These are phyloP conservation scores for Allantophomopsis lycopodina DNA, from an alignment of 2,329 filamentous ascomycete species.

Conservation along the genomic window DNA sequence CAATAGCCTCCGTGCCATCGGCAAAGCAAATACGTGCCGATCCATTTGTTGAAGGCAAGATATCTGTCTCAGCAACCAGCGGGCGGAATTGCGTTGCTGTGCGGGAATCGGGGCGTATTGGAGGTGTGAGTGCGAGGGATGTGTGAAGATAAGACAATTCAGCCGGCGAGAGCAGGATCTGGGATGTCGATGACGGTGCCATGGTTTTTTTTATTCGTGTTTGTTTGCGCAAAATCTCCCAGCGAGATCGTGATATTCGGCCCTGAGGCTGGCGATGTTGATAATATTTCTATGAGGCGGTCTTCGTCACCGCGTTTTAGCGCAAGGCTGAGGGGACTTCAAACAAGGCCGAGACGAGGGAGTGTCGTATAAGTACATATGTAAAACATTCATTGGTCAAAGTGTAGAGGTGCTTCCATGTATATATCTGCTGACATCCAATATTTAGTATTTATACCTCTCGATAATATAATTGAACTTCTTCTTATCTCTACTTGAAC, in stretches of 20 bases:
- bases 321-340: neutral
- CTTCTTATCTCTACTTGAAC: no score
- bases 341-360: neutral
- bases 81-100: conserved; percentile 78
- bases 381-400: no score
- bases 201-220: conserved; percentile 26
- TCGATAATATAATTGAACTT: no score
- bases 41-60: conserved; percentile 81
- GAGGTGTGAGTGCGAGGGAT: conserved; percentile 67
- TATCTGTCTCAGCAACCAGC: conserved; percentile 76
- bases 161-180: conserved; percentile 76
- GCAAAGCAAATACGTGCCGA: conserved; percentile 88
- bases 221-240: neutral
- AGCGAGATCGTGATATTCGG: neutral
- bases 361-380: no score
- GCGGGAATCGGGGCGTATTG: conserved; percentile 82
- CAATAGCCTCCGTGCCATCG: conserved; percentile 90
- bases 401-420: no score
- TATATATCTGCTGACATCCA: no score
- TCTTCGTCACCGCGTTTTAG: neutral
- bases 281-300: neutral
- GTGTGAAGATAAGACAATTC: conserved; percentile 92
- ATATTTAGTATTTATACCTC: no score
- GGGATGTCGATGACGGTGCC: conserved; percentile 41
- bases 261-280: neutral